phyloP scores from a whole-genome alignment of 306 rosid species.

The Parietaria judaica region DNA sequence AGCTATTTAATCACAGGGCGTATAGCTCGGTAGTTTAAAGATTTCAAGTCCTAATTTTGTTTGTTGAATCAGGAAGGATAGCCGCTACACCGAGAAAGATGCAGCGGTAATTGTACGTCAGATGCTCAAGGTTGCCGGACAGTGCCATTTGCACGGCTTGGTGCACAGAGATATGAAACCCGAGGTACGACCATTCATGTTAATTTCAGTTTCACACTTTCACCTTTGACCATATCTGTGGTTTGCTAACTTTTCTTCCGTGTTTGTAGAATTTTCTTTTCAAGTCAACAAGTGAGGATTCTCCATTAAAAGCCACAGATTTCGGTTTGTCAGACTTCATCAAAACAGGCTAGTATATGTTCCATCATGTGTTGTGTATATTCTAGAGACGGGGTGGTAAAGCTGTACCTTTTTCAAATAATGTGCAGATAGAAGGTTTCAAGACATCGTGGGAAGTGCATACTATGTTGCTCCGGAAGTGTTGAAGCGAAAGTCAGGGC shows the following conservation, averaged over 20 bases:
- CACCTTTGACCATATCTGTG: conserved; percentile 13
- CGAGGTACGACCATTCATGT: conserved; percentile 46
- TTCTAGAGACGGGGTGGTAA: background rate
- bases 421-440: conserved; percentile 69
- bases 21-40: background rate
- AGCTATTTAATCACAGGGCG: conserved; percentile 5
- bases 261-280: conserved; percentile 82
- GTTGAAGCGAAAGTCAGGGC: conserved; percentile 91
- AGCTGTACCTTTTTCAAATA: conserved; percentile 19
- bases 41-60: conserved; percentile 13
- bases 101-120: conserved; percentile 94
- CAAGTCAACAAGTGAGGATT: conserved; percentile 61
- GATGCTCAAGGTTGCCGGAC: conserved; percentile 98
- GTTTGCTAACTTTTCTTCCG: conserved; percentile 16
- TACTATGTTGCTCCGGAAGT: conserved; percentile 99
- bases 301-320: conserved; percentile 87
- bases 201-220: conserved; percentile 6
- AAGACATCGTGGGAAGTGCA: conserved; percentile 96
- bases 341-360: conserved; percentile 62
- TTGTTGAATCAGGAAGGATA: conserved; percentile 70
- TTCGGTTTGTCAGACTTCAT: conserved; percentile 98
- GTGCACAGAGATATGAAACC: conserved; percentile 99
- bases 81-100: conserved; percentile 91
- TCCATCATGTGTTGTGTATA: conserved; percentile 1
- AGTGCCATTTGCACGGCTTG: conserved; percentile 97